These are phyloP conservation scores for Trichophyton rubrum DNA, from an alignment of 2,329 filamentous ascomycete genomes.

Conservation along the genomic window DNA sequence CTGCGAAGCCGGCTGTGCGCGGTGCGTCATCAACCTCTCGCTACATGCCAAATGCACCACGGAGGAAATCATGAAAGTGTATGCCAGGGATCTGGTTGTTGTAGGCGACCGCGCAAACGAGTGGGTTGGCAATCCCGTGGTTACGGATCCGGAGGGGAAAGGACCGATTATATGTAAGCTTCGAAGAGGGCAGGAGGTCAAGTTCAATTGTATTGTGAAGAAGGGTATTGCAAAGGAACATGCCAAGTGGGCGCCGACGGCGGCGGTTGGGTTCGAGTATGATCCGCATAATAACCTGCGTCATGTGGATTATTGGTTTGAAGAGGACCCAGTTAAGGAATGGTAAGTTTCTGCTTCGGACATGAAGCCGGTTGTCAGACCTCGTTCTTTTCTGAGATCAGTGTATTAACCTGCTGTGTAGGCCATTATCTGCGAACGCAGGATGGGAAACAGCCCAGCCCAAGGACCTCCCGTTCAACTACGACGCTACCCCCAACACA, in stretches of 20 bases:
- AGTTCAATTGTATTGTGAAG: constrained; percentile 85
- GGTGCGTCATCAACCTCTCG: constrained; percentile 73
- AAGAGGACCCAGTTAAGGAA: constrained; percentile 67
- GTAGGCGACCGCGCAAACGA: constrained; percentile 58
- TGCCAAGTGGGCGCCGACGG: constrained; percentile 90
- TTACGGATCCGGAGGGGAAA: constrained; percentile 66
- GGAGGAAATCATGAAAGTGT: constrained; percentile 86
- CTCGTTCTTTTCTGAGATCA: too few species aligned
- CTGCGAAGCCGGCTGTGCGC: constrained; percentile 88
- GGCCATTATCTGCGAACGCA: constrained; percentile 29
- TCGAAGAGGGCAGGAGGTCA: constrained; percentile 75
- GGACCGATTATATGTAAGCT: constrained; percentile 85
- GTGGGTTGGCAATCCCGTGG: constrained; percentile 66
- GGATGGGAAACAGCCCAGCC: constrained; percentile 67
- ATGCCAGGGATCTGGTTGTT: constrained; percentile 75
- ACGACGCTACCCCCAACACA: constrained; percentile 65
- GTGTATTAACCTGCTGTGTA: constrained; percentile 7
- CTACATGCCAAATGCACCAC: constrained; percentile 75
- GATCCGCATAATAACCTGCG: constrained; percentile 93
- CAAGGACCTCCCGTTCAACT: constrained; percentile 81
- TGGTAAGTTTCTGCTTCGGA: constrained; percentile 46
- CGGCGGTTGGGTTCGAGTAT: constrained; percentile 93
- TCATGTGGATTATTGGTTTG: constrained; percentile 91
- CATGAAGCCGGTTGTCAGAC: too few species aligned
- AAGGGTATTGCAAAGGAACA: constrained; percentile 99